These are phyloP conservation scores for Setaria italica DNA, from an alignment of 202 grass and related monocot species.

Conservation along the genomic window DNA sequence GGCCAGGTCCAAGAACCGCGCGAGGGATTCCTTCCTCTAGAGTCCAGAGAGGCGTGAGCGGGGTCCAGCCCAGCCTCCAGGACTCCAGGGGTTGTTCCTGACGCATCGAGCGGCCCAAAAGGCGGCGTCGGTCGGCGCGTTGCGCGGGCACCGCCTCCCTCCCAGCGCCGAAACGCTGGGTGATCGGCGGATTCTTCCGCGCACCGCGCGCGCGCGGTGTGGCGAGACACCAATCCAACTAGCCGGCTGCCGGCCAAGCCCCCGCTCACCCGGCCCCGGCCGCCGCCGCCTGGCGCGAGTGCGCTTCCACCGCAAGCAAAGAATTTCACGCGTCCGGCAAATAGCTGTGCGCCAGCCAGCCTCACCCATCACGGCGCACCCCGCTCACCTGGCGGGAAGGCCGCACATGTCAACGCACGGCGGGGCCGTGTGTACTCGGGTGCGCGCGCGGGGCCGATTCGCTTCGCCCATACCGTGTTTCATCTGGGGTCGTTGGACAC, in stretches of 20 bases:
- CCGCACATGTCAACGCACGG: not conserved
- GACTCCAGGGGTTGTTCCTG: not conserved
- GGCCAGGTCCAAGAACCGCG: no score
- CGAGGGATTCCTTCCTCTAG: no score
- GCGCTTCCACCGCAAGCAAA: conserved; percentile 2
- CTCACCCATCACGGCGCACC: not conserved
- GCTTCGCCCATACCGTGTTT: not conserved
- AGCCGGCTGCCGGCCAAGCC: not conserved
- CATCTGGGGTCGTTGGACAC: not conserved
- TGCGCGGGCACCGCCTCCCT: not conserved
- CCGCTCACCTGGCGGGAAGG: no score
- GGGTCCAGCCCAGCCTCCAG: not conserved
- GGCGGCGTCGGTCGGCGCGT: conserved; percentile 1
- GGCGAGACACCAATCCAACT: not conserved
- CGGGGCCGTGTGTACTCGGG: not conserved
- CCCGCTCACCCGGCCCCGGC: not conserved
- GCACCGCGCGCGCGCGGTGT: no score
- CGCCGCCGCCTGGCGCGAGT: not conserved
- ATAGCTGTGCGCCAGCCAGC: not conserved
- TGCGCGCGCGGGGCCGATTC: not conserved
- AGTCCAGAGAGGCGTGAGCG: not conserved
- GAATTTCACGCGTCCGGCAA: not conserved
- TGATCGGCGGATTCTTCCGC: not conserved
- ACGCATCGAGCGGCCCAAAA: no score
- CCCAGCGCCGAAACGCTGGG: not conserved